Percentiles rank a stretch among this genome's conserved stretches.
phyloP scores from a whole-genome alignment of 805 yeast genomes.

The Lachancea fermentati region DNA sequence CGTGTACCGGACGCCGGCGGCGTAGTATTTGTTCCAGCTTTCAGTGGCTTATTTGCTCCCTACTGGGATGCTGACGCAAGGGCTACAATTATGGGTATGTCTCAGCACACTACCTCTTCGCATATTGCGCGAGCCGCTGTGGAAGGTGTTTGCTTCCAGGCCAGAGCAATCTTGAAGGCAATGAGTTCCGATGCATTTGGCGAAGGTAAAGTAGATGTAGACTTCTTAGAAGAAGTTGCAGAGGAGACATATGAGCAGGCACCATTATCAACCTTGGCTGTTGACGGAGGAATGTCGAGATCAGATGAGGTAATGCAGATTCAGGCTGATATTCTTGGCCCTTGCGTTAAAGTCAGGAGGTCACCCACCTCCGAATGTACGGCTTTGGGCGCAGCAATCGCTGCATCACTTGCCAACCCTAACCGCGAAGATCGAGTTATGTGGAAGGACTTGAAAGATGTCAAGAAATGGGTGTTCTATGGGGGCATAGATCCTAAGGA shows the following conservation, averaged over 20 bases:
- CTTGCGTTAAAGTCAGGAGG: constrained; percentile 73
- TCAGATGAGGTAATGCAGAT: constrained; percentile 90
- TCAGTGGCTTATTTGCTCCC: constrained; percentile 91
- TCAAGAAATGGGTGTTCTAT: constrained; percentile 84
- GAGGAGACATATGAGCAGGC: constrained; percentile 39
- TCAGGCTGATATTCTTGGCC: constrained; percentile 88
- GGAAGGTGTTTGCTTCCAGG: constrained; percentile 93
- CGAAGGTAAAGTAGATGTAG: constrained; percentile 34
- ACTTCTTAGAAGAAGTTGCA: constrained; percentile 48
- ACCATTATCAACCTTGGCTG: constrained; percentile 55
- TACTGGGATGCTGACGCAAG: constrained; percentile 92
- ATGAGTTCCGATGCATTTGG: constrained; percentile 83
- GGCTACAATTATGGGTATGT: constrained; percentile 89
- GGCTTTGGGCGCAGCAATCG: constrained; percentile 93
- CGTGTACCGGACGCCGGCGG: constrained; percentile 81
- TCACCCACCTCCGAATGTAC: constrained; percentile 86
- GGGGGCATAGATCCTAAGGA: constrained; percentile 64
- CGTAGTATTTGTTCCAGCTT: constrained; percentile 91
- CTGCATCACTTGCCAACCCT: constrained; percentile 67
- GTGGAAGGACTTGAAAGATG: constrained; percentile 75
- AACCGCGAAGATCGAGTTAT: constrained; percentile 50
- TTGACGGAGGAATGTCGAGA: constrained; percentile 94
- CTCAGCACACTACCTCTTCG: constrained; percentile 85
- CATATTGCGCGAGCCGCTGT: constrained; percentile 93
- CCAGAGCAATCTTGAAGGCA: constrained; percentile 81